Evolutionary conservation across 495 filamentous ascomycete species (phyloP).

Genomic region (Aspergillus indologenus): DNA sequence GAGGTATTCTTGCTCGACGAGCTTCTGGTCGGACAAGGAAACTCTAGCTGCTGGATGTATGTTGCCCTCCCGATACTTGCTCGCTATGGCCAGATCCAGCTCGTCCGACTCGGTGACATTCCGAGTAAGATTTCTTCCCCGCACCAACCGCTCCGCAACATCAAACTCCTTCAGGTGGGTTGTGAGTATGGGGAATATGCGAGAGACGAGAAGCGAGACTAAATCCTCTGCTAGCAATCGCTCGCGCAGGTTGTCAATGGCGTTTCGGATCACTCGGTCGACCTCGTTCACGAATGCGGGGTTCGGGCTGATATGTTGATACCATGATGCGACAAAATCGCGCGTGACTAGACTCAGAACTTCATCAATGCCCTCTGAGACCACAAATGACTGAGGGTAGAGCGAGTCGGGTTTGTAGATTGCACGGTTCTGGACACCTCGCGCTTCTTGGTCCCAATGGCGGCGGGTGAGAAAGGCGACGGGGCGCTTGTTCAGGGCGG

Average conservation of each 20-base stretch:
- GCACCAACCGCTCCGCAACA: slow-evolving; percentile 80
- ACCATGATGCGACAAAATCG: slow-evolving; percentile 90
- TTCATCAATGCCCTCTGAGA: slow-evolving; percentile 78
- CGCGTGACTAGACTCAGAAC: slow-evolving; percentile 72
- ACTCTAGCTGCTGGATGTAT: slow-evolving; percentile 87
- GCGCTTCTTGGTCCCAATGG: slow-evolving; percentile 66
- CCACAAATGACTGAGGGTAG: slow-evolving; percentile 71
- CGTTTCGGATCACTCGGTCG: slow-evolving; percentile 71
- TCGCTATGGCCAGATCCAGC: slow-evolving; percentile 88
- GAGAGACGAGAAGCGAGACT: slow-evolving; percentile 73
- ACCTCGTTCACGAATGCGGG: slow-evolving; percentile 79
- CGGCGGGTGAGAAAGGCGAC: slow-evolving; percentile 60
- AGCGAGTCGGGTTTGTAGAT: slow-evolving; percentile 57
- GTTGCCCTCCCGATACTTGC: slow-evolving; percentile 84
- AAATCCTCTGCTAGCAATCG: slow-evolving; percentile 70
- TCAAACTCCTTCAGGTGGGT: slow-evolving; percentile 87
- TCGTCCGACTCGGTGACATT: slow-evolving; percentile 96
- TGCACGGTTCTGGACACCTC: slow-evolving; percentile 51
- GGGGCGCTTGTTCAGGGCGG: slow-evolving; percentile 27
- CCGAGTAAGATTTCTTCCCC: slow-evolving; percentile 80
- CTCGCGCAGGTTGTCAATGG: slow-evolving; percentile 67
- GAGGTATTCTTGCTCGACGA: slow-evolving; percentile 82
- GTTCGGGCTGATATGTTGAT: slow-evolving; percentile 76
- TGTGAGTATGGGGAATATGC: slow-evolving; percentile 86
- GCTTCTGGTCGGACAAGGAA: slow-evolving; percentile 74